Percentiles rank a stretch among this genome's conserved stretches.
phyloP scores from a whole-genome alignment of 2,329 filamentous ascomycete genomes.

The Byssoonygena ceratinophila region DNA sequence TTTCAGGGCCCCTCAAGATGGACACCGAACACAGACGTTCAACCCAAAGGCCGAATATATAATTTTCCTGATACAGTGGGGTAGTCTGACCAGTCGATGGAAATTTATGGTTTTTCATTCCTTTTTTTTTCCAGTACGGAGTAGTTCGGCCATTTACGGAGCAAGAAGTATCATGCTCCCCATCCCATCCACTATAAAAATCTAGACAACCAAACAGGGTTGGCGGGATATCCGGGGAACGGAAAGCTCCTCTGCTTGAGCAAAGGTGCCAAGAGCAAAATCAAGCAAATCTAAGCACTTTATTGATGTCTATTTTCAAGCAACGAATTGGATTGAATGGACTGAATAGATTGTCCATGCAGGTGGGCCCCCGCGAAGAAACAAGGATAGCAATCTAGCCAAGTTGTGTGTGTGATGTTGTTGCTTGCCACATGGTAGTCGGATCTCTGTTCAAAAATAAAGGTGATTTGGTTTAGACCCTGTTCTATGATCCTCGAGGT shows the following conservation, averaged over 20 bases:
- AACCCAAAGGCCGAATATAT: background rate
- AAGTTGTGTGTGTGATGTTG: background rate
- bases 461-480: too few species aligned
- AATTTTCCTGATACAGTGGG: background rate
- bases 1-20: too few species aligned
- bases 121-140: background rate
- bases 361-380: background rate
- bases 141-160: background rate
- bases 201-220: background rate
- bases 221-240: background rate
- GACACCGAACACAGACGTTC: too few species aligned
- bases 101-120: too few species aligned
- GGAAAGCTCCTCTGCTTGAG: too few species aligned
- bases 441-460: too few species aligned
- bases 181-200: too few species aligned
- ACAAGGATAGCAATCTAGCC: background rate
- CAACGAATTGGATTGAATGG: background rate
- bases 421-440: too few species aligned
- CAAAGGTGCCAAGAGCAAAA: background rate
- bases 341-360: too few species aligned
- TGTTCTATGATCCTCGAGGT: too few species aligned
- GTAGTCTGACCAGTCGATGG: too few species aligned
- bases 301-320: background rate
- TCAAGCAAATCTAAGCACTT: conserved; percentile 1
- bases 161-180: background rate